These are phyloP conservation scores for Lyophyllum semitale DNA, from an alignment of 768 basidiomycete species.

Conservation along the genomic window DNA sequence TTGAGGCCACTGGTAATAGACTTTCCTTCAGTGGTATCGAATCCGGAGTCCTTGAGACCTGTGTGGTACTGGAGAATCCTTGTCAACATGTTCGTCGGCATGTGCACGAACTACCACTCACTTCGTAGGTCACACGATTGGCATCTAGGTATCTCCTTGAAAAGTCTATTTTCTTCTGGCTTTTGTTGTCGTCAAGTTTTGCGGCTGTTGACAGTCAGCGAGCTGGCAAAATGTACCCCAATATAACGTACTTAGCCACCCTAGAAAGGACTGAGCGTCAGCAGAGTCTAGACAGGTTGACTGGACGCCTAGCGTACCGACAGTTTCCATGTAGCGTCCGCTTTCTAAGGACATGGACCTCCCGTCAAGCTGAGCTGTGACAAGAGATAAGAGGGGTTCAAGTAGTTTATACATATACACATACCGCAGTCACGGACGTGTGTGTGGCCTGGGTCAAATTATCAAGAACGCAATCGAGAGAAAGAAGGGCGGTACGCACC, in stretches of 20 bases:
- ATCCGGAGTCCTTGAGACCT: conserved; percentile 43
- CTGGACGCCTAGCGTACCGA: conserved; percentile 61
- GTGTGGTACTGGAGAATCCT: conserved; percentile 61
- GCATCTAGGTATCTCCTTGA: conserved; percentile 77
- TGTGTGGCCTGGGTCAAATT: conserved; percentile 49
- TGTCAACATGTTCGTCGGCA: neutral
- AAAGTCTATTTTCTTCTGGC: conserved; percentile 53
- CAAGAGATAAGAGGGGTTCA: neutral
- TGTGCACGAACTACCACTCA: conserved; percentile 20
- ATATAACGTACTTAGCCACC: conserved; percentile 62
- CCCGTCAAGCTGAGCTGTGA: conserved; percentile 62
- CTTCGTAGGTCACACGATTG: conserved; percentile 76
- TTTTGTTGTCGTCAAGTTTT: conserved; percentile 33
- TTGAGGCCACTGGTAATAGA: conserved; percentile 57
- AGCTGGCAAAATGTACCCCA: too few species aligned
- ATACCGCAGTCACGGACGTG: conserved; percentile 80
- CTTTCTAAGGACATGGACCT: conserved; percentile 79
- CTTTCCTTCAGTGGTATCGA: conserved; percentile 61
- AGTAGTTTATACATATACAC: conserved; percentile 21
- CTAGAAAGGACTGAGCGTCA: too few species aligned
- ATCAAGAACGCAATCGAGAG: neutral
- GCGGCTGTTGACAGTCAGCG: conserved; percentile 35
- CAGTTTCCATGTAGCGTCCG: conserved; percentile 91
- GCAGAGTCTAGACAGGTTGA: too few species aligned
- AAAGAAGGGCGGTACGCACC: conserved; percentile 32